Base-by-base conservation (phyloP, 1,139 yeast genomes). In the Magnusiomyces tetraspermus region DNA sequence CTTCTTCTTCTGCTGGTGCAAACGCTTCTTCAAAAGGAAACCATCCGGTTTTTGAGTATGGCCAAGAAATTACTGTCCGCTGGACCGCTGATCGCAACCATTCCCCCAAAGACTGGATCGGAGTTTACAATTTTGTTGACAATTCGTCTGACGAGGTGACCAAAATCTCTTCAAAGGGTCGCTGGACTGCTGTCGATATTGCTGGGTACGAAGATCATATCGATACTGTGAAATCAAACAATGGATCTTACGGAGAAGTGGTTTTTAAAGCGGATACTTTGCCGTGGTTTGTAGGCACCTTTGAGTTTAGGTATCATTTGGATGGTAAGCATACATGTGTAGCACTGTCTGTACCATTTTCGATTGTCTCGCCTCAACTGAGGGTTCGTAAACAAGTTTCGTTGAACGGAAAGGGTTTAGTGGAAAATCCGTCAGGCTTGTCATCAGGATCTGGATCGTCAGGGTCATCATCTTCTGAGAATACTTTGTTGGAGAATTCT, bases 271-370 rank as follows among this genome's bases (percentile, higher is more conserved):
- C 75, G 10, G 74, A 76, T 10, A 69, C 76, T 49, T 68, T 83
- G 48, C 76, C 76, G 61, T 84, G 85, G 81, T 84, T 82, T 60
- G 79, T 77, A 52, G 95, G 95, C 0, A 73, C 80, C 43, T 86
- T 81, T 67, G 94, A 86, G 67, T 76, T 86, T 61, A 75, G 95
- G 66, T 85, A 84, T 62, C 95, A 87, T 63, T 73, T 78, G 51
- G 78, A 76, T 51, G 82, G 80, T 28, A 78, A 82, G 56, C 95
- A 87, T 65, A 84, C 80, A 57, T 95, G 86, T 30, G 73, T 83
- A 38, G 76, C 77, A 55, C 75, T 82, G 48, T 80, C 92, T 0
- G 76, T 75, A 55, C 89, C 92, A n/a, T 83, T 86, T 68, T 85
- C 82, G 65, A 73, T 86, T 46, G 74, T 70, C 48, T 65, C 74